phyloP scores from a whole-genome alignment of 768 basidiomycete species.

The Tephrocybe sp. region DNA sequence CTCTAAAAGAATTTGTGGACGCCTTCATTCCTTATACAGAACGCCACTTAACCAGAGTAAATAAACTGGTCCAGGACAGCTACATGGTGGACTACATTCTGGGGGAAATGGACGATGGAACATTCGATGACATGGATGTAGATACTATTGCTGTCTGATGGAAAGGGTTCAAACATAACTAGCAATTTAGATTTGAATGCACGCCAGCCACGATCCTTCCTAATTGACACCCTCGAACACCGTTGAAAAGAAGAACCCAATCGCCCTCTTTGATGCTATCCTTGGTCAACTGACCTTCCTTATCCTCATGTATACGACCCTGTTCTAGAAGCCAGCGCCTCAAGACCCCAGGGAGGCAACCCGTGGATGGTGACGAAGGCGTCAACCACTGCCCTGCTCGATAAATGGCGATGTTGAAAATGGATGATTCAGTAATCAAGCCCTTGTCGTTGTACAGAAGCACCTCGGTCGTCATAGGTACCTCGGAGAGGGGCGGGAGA shows the following conservation, averaged over 20 bases:
- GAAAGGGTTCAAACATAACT: not conserved
- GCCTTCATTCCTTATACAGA: conserved; percentile 93
- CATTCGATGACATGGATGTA: conserved; percentile 55
- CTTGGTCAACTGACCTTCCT: conserved; percentile 36
- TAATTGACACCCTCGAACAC: conserved; percentile 64
- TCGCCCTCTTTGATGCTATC: conserved; percentile 51
- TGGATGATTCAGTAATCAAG: conserved; percentile 61
- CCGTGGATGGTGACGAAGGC: conserved; percentile 46
- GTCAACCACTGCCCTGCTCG: conserved; percentile 62
- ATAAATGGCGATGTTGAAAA: conserved; percentile 70
- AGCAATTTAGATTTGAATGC: not conserved
- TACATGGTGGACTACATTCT: conserved; percentile 91
- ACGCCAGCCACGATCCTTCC: conserved; percentile 35
- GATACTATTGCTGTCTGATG: conserved; percentile 20
- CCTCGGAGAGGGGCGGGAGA: conserved; percentile 33
- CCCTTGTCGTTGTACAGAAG: conserved; percentile 54
- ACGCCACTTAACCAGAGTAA: conserved; percentile 83
- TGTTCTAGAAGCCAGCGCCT: conserved; percentile 68
- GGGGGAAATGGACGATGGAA: conserved; percentile 83
- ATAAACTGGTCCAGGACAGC: conserved; percentile 89
- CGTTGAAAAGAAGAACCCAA: conserved; percentile 69
- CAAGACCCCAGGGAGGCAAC: conserved; percentile 72
- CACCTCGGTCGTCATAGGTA: conserved; percentile 47
- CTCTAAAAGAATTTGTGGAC: conserved; percentile 75
- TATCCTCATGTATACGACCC: conserved; percentile 51